phyloP scores from a whole-genome alignment of 2,329 filamentous ascomycete genomes.

The Colletotrichum shisoi region DNA sequence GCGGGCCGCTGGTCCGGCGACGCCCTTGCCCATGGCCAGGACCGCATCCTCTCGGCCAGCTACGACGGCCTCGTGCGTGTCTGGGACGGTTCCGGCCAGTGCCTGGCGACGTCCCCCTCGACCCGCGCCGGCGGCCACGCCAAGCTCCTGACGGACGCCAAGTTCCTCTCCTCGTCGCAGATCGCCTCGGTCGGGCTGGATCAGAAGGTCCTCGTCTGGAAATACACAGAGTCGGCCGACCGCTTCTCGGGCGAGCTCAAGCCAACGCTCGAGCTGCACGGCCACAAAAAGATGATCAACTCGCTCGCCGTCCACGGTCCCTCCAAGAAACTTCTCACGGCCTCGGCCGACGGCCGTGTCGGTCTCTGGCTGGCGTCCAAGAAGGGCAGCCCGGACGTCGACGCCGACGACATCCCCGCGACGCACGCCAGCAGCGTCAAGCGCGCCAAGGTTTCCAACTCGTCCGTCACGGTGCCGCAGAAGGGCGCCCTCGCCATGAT shows the following conservation, averaged over 20 bases:
- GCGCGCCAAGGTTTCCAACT: slow-evolving; percentile 70
- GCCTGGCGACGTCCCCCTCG: slow-evolving; percentile 77
- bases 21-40: slow-evolving; percentile 62
- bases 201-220: slow-evolving; percentile 87
- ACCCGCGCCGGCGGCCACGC: slow-evolving; percentile 75
- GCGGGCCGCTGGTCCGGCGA: slow-evolving; percentile 65
- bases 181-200: slow-evolving; percentile 86
- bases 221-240: slow-evolving; percentile 74
- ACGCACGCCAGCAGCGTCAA: slow-evolving; percentile 69
- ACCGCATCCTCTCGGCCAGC: slow-evolving; percentile 86
- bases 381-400: slow-evolving; percentile 75
- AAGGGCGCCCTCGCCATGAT: slow-evolving; percentile 81
- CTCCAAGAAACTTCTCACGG: slow-evolving; percentile 81
- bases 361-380: slow-evolving; percentile 90
- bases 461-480: slow-evolving; percentile 63
- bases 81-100: slow-evolving; percentile 88
- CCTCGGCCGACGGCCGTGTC: slow-evolving; percentile 81
- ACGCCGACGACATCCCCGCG: slow-evolving; percentile 72
- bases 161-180: slow-evolving; percentile 79
- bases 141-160: slow-evolving; percentile 80
- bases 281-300: slow-evolving; percentile 78
- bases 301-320: slow-evolving; percentile 76
- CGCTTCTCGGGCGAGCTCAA: slow-evolving; percentile 69
- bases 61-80: slow-evolving; percentile 89
- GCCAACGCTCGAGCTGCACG: slow-evolving; percentile 81